Percentiles rank a stretch among this genome's conserved stretches.
Evolutionary conservation across 805 yeast genomes (phyloP).

Genomic region (Ogataea methylovora): DNA sequence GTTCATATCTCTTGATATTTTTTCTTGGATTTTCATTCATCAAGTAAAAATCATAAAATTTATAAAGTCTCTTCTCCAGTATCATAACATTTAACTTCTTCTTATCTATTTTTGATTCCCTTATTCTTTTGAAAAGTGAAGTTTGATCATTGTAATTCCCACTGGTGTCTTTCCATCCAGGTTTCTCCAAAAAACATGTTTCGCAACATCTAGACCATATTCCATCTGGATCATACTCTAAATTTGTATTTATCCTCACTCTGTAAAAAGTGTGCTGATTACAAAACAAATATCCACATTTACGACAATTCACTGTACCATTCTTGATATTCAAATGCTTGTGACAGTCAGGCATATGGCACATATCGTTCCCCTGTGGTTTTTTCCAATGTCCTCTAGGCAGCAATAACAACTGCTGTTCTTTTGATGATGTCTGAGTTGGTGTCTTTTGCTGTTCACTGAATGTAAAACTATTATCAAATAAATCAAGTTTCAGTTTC

Average conservation of each 20-base stretch:
- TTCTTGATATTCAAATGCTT: conserved; percentile 39
- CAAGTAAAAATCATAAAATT: conserved; percentile 21
- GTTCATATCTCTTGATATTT: conserved; percentile 30
- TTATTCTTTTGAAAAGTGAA: conserved; percentile 25
- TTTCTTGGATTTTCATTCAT: conserved; percentile 6
- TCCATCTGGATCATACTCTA: conserved; percentile 40
- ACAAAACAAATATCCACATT: conserved; percentile 71
- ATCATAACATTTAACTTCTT: conserved; percentile 45
- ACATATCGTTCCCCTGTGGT: conserved; percentile 34
- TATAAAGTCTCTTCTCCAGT: conserved; percentile 53
- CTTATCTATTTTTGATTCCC: conserved; percentile 40
- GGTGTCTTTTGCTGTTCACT: conserved; percentile 2
- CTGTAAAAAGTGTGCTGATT: conserved; percentile 50
- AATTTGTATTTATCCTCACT: conserved; percentile 40
- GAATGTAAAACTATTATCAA: conserved; percentile 31
- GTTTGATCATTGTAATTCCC: conserved; percentile 35
- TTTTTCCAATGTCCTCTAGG: conserved; percentile 53
- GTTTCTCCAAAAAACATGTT: conserved; percentile 47
- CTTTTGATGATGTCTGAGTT: neutral
- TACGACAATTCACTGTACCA: conserved; percentile 63
- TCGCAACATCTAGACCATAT: conserved; percentile 69
- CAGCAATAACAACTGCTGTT: conserved; percentile 4
- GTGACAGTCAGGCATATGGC: conserved; percentile 34
- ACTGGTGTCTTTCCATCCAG: conserved; percentile 38
- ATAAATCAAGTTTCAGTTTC: conserved; percentile 40